These are phyloP conservation scores for Talaromyces marneffei DNA, from an alignment of 2,329 filamentous ascomycete species.

Conservation along the genomic window DNA sequence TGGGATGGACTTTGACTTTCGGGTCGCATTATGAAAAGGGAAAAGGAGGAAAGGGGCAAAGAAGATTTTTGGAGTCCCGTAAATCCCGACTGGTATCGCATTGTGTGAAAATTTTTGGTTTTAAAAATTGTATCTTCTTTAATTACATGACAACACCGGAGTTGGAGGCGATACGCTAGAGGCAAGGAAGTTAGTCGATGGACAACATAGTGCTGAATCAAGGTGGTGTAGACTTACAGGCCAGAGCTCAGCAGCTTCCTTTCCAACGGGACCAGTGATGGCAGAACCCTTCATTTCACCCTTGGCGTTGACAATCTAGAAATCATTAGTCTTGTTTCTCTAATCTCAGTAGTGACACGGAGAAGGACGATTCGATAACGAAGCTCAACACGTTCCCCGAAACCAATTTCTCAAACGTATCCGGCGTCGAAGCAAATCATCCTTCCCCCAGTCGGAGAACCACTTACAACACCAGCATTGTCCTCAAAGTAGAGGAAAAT, in stretches of 20 bases:
- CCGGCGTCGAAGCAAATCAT: not conserved
- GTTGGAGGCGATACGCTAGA: conserved; percentile 97
- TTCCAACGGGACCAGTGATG: conserved; percentile 98
- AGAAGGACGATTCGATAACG: not conserved
- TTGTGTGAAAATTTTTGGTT: conserved; percentile 13
- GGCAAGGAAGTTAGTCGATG: conserved; percentile 28
- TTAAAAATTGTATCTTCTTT: conserved; percentile 17
- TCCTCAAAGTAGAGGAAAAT: conserved; percentile 99
- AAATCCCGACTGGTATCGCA: conserved; percentile 16
- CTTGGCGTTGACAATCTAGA: conserved; percentile 99
- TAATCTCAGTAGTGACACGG: not conserved
- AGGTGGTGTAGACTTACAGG: conserved; percentile 59
- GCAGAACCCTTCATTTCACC: conserved; percentile 99
- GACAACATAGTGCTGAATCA: not conserved
- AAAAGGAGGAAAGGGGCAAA: not conserved
- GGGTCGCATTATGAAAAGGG: not conserved
- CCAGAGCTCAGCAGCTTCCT: conserved; percentile 99
- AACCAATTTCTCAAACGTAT: not conserved
- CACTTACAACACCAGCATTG: conserved; percentile 95
- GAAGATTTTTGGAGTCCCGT: conserved; percentile 11
- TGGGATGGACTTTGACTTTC: not conserved
- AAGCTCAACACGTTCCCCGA: not conserved
- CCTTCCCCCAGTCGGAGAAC: conserved; percentile 1
- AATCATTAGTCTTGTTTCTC: not conserved
- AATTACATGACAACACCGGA: conserved; percentile 99